Conservation (phyloP, 225 moss, liverwort and hornwort genomes). For the Antitrichia curtipendula region DNA sequence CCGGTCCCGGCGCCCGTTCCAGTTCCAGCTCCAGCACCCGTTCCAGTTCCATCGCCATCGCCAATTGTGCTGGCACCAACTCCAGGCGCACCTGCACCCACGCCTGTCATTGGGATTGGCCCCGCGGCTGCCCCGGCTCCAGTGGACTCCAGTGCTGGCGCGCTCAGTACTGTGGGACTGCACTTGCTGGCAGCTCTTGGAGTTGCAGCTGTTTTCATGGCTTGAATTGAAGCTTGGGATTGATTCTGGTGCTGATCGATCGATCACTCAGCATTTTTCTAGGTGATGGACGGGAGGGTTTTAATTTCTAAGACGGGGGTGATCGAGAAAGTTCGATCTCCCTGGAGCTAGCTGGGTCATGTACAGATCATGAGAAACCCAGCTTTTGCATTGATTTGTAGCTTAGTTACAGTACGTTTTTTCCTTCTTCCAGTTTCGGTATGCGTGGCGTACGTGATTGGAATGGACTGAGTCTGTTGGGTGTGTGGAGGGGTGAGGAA, state of each 20-base stretch:
- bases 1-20: background rate
- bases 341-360: background rate
- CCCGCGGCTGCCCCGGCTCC: background rate
- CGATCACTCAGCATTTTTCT: background rate
- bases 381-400: background rate
- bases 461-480: background rate
- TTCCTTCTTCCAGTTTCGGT: background rate
- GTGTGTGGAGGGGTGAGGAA: background rate
- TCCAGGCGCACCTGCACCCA: background rate
- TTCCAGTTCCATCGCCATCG: background rate
- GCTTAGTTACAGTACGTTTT: background rate
- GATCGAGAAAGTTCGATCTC: background rate
- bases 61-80: background rate
- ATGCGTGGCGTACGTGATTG: background rate
- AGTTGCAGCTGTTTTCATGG: background rate
- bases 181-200: background rate
- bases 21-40: background rate
- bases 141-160: background rate
- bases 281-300: too few species aligned
- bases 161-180: background rate
- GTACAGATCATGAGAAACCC: background rate
- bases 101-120: background rate
- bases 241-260: background rate
- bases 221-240: background rate
- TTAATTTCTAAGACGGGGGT: background rate